Conservation (phyloP, 768 basidiomycete genomes). For the Mycena albidolilacea region DNA sequence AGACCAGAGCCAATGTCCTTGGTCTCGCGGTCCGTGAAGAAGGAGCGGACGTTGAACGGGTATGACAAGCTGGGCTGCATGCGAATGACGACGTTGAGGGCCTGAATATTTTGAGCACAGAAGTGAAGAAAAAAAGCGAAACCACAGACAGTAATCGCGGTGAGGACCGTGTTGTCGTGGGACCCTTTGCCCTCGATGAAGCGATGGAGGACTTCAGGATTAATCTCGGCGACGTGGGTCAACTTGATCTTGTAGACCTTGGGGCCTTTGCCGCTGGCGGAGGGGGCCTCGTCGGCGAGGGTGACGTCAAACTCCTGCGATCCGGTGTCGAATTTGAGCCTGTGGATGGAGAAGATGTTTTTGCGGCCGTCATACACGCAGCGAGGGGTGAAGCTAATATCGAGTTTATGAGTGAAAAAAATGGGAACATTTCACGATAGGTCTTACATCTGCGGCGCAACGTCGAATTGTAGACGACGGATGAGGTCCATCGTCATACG, state of each 20-base stretch:
- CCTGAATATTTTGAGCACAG: no score
- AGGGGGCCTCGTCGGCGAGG: conserved; percentile 55
- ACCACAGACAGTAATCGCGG: no score
- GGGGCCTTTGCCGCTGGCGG: conserved; percentile 60
- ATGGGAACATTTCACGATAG: no score
- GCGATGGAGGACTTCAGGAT: no score
- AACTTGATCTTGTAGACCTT: conserved; percentile 61
- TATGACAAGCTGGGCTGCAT: no score
- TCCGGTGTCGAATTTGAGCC: conserved; percentile 69
- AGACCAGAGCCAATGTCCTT: conserved; percentile 65
- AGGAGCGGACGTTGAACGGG: no score
- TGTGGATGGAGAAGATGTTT: conserved; percentile 75
- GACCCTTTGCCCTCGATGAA: no score
- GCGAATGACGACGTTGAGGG: no score
- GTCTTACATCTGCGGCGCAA: conserved; percentile 63
- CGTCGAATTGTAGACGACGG: conserved; percentile 68
- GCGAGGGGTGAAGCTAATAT: conserved; percentile 71
- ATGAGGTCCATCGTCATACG: conserved; percentile 82
- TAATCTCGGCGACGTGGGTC: no score
- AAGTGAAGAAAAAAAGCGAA: no score
- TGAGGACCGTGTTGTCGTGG: no score
- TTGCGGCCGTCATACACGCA: conserved; percentile 69
- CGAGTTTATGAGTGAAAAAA: not conserved
- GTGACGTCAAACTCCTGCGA: conserved; percentile 78
- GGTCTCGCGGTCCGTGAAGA: conserved; percentile 53